Evolutionary conservation across 1,284 basidiomycete genomes (phyloP), one percentile per base, ranked within the genome.

Genomic region (Hymenochaete sp.): DNA sequence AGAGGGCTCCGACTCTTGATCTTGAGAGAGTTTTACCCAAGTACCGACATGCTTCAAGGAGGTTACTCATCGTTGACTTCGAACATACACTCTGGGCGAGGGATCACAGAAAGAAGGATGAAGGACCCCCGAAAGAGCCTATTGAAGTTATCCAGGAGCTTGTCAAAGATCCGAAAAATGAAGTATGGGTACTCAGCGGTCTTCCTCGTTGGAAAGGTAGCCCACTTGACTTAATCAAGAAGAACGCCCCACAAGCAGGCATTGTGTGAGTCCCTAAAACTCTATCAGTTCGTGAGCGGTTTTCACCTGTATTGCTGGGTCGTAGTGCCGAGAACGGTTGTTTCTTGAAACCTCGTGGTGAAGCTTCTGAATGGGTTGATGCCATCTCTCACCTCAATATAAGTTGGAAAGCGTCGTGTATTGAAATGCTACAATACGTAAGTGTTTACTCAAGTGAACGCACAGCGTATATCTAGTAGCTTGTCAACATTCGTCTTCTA

Each of bases 131-230:
- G 0, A 62, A 71, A 33, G 67, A 72, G 24, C 72, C 74, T 18
- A 57, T 90, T 8, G 64, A 69, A 6, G 57, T 79, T 3, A 62
- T 93, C n/a, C 71, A 71, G 33, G 67, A 67, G 47, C 68, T 93
- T 21, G 63, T 77, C 8, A 72, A 73, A 9, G 82, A 89, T 52
- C 62, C 65, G 52, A 70, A 70, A 56, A 90, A 89, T 53, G 79
- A 86, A 50, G 83, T 93, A 18, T 92, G 88, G 79, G 53, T 92
- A 42, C 65, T 93, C 51, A 91, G 86, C 57, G 87, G 88, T 10
- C 60, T 89, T 52, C 73, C 78, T 10, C 68, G 80, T 29, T 4
- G 13, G 5, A n/a, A n/a, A n/a, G 71, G 67, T 49, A 72, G 73
- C 14, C 73, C 77, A 29, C 59, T 93, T 43, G 80, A 85, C 52